Evolutionary conservation across 2,329 filamentous ascomycete species (phyloP).

Genomic region (Aspergillus carbonarius): DNA sequence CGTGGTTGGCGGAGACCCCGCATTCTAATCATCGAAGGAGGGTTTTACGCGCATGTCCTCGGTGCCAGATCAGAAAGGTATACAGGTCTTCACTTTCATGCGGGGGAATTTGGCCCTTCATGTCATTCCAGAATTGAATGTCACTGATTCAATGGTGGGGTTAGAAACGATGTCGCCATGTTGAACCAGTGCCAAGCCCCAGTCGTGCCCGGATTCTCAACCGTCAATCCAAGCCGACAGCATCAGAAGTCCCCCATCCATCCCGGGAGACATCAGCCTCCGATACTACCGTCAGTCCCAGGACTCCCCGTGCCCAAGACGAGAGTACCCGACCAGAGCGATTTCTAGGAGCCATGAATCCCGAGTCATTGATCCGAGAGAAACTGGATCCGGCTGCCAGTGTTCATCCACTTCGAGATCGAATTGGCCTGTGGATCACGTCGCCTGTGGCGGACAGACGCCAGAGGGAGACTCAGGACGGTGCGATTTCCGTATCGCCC

Average conservation of each 20-base stretch:
- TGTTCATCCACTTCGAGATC: constrained; percentile 27
- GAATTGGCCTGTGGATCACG: constrained; percentile 36
- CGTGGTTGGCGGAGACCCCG: constrained; percentile 36
- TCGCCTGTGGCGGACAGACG: constrained; percentile 12
- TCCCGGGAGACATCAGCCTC: background rate
- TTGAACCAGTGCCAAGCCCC: constrained; percentile 12
- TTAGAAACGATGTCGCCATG: constrained; percentile 37
- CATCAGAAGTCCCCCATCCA: background rate
- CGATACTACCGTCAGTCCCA: background rate
- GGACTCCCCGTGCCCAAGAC: constrained; percentile 9
- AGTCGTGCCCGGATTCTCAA: background rate
- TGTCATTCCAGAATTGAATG: no score
- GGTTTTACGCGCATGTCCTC: constrained; percentile 31
- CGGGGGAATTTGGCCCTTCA: no score
- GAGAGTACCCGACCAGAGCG: constrained; percentile 24
- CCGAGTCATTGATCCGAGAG: constrained; percentile 40
- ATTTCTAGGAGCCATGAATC: constrained; percentile 44
- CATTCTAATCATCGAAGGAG: constrained; percentile 33
- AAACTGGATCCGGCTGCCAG: constrained; percentile 23
- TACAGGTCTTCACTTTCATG: background rate
- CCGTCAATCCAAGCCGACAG: background rate
- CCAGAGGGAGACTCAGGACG: background rate
- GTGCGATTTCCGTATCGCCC: background rate
- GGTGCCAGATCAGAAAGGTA: constrained; percentile 36
- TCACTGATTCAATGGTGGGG: background rate